phyloP scores from a whole-genome alignment of 2,329 filamentous ascomycete genomes.

The Monosporascus sp. region DNA sequence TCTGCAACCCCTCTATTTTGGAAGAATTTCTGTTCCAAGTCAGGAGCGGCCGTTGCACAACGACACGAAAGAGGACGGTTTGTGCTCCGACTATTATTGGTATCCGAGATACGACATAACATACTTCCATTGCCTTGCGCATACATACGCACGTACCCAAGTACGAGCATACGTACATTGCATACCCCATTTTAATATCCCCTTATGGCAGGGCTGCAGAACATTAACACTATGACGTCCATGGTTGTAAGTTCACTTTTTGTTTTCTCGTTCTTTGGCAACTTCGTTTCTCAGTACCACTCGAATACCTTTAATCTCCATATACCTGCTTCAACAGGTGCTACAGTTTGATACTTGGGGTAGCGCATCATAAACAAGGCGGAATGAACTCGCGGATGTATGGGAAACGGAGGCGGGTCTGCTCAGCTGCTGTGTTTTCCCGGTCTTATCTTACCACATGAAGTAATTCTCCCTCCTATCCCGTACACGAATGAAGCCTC shows the following conservation, averaged over 20 bases:
- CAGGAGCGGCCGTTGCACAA: too few species aligned
- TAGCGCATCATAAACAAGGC: neutral
- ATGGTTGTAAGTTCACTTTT: neutral
- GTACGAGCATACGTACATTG: neutral
- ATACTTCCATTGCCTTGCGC: neutral
- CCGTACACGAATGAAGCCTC: too few species aligned
- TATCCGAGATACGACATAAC: neutral
- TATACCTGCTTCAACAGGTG: neutral
- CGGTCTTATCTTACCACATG: neutral
- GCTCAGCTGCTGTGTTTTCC: neutral
- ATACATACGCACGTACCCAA: neutral
- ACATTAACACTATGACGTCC: neutral
- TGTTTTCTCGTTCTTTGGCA: neutral
- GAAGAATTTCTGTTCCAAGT: too few species aligned
- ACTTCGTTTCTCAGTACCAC: neutral
- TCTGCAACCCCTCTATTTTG: too few species aligned
- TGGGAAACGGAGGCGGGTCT: neutral
- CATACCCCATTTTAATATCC: neutral
- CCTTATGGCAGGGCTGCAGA: neutral
- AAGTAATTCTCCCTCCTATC: too few species aligned
- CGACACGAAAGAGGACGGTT: too few species aligned
- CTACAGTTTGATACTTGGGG: too few species aligned
- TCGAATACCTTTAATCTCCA: neutral
- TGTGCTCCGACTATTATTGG: too few species aligned
- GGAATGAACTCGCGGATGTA: neutral